Base-by-base conservation (phyloP, 768 basidiomycete genomes). In the Rhodotorula taiwanensis region DNA sequence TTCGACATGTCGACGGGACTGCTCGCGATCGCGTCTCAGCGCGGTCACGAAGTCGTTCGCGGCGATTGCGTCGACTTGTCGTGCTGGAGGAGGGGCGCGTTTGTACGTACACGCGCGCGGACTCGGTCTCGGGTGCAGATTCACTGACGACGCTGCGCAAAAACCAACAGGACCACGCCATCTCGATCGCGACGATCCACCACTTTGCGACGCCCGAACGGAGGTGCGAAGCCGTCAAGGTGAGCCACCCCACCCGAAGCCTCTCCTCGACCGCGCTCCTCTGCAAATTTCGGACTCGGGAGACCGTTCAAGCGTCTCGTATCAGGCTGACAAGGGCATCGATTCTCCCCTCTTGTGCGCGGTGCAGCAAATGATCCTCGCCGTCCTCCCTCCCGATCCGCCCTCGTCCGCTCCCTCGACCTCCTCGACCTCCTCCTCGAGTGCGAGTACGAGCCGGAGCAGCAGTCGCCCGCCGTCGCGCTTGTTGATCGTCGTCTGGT, bases 121-220 rank as follows among this genome's bases (percentile, higher is more conserved):
- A n/a, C n/a, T n/a, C n/a, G n/a, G n/a, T n/a, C n/a, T n/a, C n/a
- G n/a, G n/a, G n/a, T n/a, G n/a, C n/a, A n/a, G n/a, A n/a, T n/a
- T n/a, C n/a, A n/a, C n/a, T n/a, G n/a, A n/a, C n/a, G n/a, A n/a
- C n/a, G n/a, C n/a, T n/a, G n/a, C n/a, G n/a, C n/a, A n/a, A n/a
- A n/a, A n/a, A n/a, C n/a, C n/a, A n/a, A 25, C 70, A 97, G 93
- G 91, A 97, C 78, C 95, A 90, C 71, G 88, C 88, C 4, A 92
- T 99, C 52, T 95, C 93, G 7, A 93, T 99, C 66, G 95, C 95
- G 31, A 98, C 94, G 4, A 89, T 98, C 50, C 95, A 99, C 72
- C 95, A 99, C 76, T 80, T 99, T 9, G 84, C 91, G 5, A 94
- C 91, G 0, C 80, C 81, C 15, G 80, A 81, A 58, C 82, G 95